A percentile compares a stretch with the other conserved stretches of the same genome.
Conservation (phyloP, 2,329 filamentous ascomycete genomes). For the Pseudocercospora eumusae region DNA sequence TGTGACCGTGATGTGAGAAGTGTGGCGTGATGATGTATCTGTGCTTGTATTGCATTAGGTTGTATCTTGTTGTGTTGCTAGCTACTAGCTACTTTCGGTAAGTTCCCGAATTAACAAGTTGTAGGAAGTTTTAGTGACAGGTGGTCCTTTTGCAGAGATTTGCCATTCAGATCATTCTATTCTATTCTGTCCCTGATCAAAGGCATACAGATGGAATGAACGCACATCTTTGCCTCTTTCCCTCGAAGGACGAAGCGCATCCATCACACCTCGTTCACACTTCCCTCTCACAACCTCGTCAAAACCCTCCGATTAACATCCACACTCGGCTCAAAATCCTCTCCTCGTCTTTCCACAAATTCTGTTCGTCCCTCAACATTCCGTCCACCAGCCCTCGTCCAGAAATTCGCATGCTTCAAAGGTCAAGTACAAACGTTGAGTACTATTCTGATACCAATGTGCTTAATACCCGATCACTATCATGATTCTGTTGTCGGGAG, state of each 20-base stretch:
- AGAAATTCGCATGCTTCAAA: constrained; percentile 23
- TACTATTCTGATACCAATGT: constrained; percentile 26
- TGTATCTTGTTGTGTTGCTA: too few relatives aligned
- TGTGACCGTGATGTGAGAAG: background rate
- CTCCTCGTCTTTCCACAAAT: constrained; percentile 17
- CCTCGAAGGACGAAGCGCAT: too few relatives aligned
- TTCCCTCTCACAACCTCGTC: constrained; percentile 9
- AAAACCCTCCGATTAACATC: constrained; percentile 8
- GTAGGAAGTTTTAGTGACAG: too few relatives aligned
- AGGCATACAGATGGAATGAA: too few relatives aligned
- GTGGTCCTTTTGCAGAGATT: too few relatives aligned
- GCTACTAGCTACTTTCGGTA: too few relatives aligned
- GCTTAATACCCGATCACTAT: constrained; percentile 34
- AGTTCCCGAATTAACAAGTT: too few relatives aligned
- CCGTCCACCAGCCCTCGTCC: constrained; percentile 21
- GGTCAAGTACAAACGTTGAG: constrained; percentile 23
- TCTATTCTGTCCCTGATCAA: too few relatives aligned
- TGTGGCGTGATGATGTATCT: background rate
- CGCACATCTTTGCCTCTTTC: too few relatives aligned
- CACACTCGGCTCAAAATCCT: constrained; percentile 23
- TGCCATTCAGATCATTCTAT: too few relatives aligned
- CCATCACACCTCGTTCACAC: too few relatives aligned
- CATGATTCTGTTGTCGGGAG: constrained; percentile 38
- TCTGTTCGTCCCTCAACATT: constrained; percentile 21
- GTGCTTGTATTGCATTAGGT: background rate